A percentile compares a stretch with the other conserved stretches of the same genome.
These are phyloP conservation scores for Diaporthe amygdali DNA, from an alignment of 2,329 filamentous ascomycete species.

Conservation along the genomic window DNA sequence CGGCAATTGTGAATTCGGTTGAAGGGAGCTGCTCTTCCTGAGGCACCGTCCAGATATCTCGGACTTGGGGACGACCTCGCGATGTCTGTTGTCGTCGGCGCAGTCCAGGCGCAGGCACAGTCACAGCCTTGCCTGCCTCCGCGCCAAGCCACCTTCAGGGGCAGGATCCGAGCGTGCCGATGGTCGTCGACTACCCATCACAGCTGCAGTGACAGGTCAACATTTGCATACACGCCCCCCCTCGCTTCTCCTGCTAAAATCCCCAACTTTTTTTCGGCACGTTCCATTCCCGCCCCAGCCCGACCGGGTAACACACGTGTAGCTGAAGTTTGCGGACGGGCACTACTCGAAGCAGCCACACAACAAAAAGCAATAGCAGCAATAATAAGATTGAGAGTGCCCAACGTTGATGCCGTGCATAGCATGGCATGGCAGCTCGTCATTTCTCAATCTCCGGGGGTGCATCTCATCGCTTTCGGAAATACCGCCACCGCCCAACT, in stretches of 20 bases:
- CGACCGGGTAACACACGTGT: slow-evolving; percentile 4
- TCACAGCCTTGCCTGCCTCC: not conserved
- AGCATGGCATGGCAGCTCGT: not conserved
- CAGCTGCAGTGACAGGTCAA: slow-evolving; percentile 3
- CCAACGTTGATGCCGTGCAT: slow-evolving; percentile 12
- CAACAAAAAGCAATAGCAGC: not conserved
- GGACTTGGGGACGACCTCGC: not conserved
- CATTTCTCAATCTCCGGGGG: slow-evolving; percentile 2
- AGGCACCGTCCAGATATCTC: not conserved
- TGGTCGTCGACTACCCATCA: not conserved
- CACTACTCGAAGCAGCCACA: slow-evolving; percentile 5
- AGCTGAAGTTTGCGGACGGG: slow-evolving; percentile 15
- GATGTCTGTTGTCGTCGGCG: not conserved
- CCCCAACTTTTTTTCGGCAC: slow-evolving; percentile 6
- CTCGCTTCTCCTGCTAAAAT: not conserved
- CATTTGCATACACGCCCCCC: not conserved
- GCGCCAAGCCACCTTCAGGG: not conserved
- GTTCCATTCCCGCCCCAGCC: slow-evolving; percentile 11
- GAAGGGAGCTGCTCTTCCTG: not conserved
- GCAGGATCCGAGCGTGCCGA: slow-evolving; percentile 10
- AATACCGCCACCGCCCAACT: not conserved
- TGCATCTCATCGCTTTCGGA: slow-evolving; percentile 2
- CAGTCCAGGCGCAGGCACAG: not conserved
- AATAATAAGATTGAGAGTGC: slow-evolving; percentile 1
- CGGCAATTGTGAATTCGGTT: not conserved